Conservation (phyloP, 208 protist genomes). For the Wallacemonas sp. region DNA sequence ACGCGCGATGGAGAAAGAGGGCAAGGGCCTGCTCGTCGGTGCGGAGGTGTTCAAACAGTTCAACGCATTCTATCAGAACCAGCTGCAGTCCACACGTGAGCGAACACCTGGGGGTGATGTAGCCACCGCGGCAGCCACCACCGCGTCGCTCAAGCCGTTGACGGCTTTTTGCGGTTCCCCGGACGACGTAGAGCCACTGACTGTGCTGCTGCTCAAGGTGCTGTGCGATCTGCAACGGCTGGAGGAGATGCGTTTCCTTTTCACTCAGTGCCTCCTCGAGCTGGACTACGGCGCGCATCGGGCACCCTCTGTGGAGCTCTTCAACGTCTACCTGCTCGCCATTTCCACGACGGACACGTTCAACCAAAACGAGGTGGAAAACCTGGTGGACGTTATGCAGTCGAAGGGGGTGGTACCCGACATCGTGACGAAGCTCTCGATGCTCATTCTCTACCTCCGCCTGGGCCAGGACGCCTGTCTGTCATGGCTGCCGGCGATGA, state of each 20-base stretch:
- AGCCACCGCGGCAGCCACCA: background rate
- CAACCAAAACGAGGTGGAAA: conserved; percentile 85
- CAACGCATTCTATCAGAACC: conserved; percentile 48
- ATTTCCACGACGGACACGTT: conserved; percentile 87
- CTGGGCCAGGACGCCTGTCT: conserved; percentile 54
- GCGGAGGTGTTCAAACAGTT: conserved; percentile 75
- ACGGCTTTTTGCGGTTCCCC: conserved; percentile 62
- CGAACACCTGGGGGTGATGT: background rate
- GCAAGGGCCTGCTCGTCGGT: conserved; percentile 59
- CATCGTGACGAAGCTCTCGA: conserved; percentile 73
- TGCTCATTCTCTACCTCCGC: conserved; percentile 84
- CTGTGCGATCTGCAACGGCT: conserved; percentile 80
- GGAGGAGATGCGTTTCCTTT: conserved; percentile 89
- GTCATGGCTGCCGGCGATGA: conserved; percentile 64
- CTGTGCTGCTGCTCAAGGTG: conserved; percentile 81
- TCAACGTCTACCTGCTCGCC: conserved; percentile 86
- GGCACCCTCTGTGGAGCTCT: conserved; percentile 65
- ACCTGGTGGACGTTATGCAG: conserved; percentile 73
- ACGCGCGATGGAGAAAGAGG: conserved; percentile 47
- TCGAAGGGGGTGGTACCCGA: conserved; percentile 47
- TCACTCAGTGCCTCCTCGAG: conserved; percentile 80
- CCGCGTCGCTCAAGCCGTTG: conserved; percentile 35
- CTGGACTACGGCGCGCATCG: conserved; percentile 14
- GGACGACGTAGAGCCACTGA: conserved; percentile 70
- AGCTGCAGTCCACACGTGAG: background rate